Evolutionary conservation across 2,329 filamentous ascomycete genomes (phyloP), one percentile per base, ranked within the genome.

Genomic region (Neurospora sp.): DNA sequence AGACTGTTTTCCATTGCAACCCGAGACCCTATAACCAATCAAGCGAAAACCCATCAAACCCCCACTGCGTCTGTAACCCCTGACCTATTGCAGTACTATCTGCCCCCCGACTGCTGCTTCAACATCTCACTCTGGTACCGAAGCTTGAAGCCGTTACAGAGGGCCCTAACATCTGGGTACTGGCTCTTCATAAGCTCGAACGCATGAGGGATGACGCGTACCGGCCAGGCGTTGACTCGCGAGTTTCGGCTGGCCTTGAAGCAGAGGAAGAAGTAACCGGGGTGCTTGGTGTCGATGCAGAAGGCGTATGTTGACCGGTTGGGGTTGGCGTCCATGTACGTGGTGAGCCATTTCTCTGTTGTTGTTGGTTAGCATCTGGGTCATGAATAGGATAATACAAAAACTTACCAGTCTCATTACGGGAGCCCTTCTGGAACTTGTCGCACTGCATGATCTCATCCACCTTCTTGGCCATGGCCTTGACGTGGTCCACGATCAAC

Each of bases 71-170:
- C 52, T 28, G 23, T 33, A 15, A 17, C 1, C 7, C 15, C 23
- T 1, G 28, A 62, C 28, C 19, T 52, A 23, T 17, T 58, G 15
- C 28, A 62, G 13, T 9, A 33, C 52, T 62, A 62, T 36, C 52
- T 62, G 15, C 74, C 76, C 9, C 74, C 72, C 58, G 66, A 67
- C 69, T 77, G 78, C 85, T 90, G 85, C 79, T 90, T 91, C 71
- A 85, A 84, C 78, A 93, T 83, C 78, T 89, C 86, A 73, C 83
- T 87, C 76, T 87, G 85, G 77, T 87, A 93, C 69, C 94, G 85
- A 77, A 95, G 81, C 85, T 98, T 98, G 85, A 98, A 98, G 6
- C 95, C 96, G 81, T 99, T 99, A 84, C 95, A 97, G 73, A 99
- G 84, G 67, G 93, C 93, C 75, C 91, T 87, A 92, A 98, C 97